Conservation (phyloP, 805 yeast genomes). For the Lipomyces yamanashiensis region DNA sequence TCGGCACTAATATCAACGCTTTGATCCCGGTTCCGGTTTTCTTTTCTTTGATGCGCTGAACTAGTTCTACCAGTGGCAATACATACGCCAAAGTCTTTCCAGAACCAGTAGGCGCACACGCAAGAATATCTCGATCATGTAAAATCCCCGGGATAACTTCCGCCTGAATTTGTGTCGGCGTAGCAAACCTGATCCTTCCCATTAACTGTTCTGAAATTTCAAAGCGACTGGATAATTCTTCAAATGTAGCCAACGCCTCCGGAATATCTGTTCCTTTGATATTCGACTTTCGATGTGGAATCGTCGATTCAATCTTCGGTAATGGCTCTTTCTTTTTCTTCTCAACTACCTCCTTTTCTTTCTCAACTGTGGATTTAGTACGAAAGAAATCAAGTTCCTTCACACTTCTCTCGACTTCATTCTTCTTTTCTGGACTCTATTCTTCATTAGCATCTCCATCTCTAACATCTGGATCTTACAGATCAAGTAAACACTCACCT, state of each 20-base stretch:
- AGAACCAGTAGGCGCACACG: slow-evolving; percentile 98
- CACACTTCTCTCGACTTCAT: slow-evolving; percentile 53
- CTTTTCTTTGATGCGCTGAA: slow-evolving; percentile 46
- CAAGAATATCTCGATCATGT: slow-evolving; percentile 74
- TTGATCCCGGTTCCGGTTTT: slow-evolving; percentile 49
- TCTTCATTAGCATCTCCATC: not conserved
- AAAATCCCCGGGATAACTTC: slow-evolving; percentile 82
- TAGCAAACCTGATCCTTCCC: slow-evolving; percentile 67
- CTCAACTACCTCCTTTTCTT: slow-evolving; percentile 36
- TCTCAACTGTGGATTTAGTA: slow-evolving; percentile 51
- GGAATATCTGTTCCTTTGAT: slow-evolving; percentile 86
- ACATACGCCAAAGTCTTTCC: slow-evolving; percentile 94
- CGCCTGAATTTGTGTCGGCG: slow-evolving; percentile 92
- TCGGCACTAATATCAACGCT: slow-evolving; percentile 87
- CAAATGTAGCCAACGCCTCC: slow-evolving; percentile 88
- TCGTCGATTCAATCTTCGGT: slow-evolving; percentile 44
- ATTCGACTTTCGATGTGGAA: slow-evolving; percentile 61
- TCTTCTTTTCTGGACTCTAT: slow-evolving; percentile 49
- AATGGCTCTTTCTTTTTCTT: slow-evolving; percentile 34
- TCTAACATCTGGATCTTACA: not conserved
- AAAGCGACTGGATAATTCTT: slow-evolving; percentile 74
- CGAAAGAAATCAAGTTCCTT: slow-evolving; percentile 80
- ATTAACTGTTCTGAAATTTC: slow-evolving; percentile 62
- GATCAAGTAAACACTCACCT: not conserved
- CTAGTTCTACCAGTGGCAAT: slow-evolving; percentile 73